These are phyloP conservation scores for Phytophthora cajani DNA, from an alignment of 352 stramenopile species.

Conservation along the genomic window DNA sequence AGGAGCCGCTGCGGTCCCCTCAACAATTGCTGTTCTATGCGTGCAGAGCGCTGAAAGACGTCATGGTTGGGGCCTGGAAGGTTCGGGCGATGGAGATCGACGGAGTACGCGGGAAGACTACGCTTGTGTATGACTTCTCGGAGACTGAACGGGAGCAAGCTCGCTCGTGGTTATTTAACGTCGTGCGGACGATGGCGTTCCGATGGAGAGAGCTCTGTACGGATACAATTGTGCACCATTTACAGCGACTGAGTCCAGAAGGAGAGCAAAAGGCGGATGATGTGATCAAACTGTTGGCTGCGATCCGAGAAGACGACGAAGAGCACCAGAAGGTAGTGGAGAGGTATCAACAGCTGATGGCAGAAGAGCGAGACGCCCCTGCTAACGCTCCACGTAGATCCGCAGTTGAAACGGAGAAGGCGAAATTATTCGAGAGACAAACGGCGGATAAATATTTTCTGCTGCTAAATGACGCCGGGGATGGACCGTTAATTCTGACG, in stretches of 20 bases:
- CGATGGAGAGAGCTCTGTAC: constrained; percentile 53
- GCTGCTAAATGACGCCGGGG: constrained; percentile 10
- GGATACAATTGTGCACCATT: constrained; percentile 49
- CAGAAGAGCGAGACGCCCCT: neutral
- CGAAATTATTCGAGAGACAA: constrained; percentile 31
- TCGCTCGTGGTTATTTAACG: constrained; percentile 24
- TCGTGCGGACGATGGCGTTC: constrained; percentile 49
- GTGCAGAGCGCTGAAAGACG: constrained; percentile 48
- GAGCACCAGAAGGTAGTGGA: constrained; percentile 10
- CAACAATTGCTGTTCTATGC: constrained; percentile 61
- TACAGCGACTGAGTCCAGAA: constrained; percentile 7
- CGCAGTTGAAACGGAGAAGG: constrained; percentile 30
- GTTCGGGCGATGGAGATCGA: constrained; percentile 63
- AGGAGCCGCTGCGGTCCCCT: constrained; percentile 58
- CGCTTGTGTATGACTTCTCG: constrained; percentile 61
- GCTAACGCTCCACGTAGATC: constrained; percentile 3
- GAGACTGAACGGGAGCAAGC: constrained; percentile 42
- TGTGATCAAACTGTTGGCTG: constrained; percentile 28
- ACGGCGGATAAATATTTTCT: constrained; percentile 45
- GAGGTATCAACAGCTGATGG: constrained; percentile 18
- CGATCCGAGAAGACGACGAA: constrained; percentile 31
- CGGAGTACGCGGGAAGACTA: constrained; percentile 51
- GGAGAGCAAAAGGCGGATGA: neutral
- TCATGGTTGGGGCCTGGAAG: constrained; percentile 65
- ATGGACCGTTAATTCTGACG: neutral